Evolutionary conservation across 306 rosid genomes (phyloP).

Genomic region (Acacia melanoxylon): DNA sequence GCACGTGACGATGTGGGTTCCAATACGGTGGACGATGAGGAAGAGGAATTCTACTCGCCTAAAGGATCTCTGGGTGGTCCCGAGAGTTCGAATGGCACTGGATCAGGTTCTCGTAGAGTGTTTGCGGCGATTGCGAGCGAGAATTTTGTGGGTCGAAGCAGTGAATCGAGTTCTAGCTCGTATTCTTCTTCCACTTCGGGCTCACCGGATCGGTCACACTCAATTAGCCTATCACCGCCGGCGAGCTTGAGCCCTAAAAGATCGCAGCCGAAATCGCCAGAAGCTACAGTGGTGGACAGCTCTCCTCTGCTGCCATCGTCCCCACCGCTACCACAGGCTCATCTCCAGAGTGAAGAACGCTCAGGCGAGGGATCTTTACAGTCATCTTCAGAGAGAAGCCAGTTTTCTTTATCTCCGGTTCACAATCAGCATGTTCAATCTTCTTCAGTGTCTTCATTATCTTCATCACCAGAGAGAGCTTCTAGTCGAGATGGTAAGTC

Average conservation of each 20-base stretch:
- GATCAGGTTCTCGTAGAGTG: constrained; percentile 62
- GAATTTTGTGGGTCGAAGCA: constrained; percentile 26
- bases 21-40: constrained; percentile 56
- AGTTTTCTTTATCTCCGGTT: not conserved
- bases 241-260: constrained; percentile 46
- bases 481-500: constrained; percentile 22
- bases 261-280: constrained; percentile 58
- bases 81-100: constrained; percentile 46
- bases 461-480: constrained; percentile 39
- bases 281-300: constrained; percentile 24
- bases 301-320: constrained; percentile 10
- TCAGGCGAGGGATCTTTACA: constrained; percentile 25
- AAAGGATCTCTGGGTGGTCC: constrained; percentile 64
- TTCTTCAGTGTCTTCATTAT: constrained; percentile 23
- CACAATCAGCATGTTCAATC: constrained; percentile 29
- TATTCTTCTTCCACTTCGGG: constrained; percentile 49
- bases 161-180: constrained; percentile 38
- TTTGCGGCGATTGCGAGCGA: constrained; percentile 34
- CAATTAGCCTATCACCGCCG: constrained; percentile 41
- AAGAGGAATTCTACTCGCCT: constrained; percentile 83
- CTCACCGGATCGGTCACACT: constrained; percentile 57
- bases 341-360: not conserved
- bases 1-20: not conserved
- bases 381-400: constrained; percentile 33
- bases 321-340: constrained; percentile 22